Conservation (phyloP, 495 filamentous ascomycete genomes). For the Coniosporium apollinis region DNA sequence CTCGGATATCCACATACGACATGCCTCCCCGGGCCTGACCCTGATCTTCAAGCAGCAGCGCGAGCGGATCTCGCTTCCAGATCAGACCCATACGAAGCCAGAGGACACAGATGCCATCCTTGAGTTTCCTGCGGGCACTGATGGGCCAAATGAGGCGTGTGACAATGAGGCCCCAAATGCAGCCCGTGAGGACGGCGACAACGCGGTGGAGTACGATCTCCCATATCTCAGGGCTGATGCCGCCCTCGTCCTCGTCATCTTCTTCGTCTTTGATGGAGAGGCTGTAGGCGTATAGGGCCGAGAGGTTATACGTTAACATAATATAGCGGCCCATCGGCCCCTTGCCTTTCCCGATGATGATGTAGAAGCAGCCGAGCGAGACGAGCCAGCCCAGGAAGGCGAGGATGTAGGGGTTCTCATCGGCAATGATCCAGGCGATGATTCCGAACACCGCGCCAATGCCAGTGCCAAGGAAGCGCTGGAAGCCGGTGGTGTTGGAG, state of each 20-base stretch:
- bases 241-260: conserved; percentile 73
- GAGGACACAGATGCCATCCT: conserved; percentile 66
- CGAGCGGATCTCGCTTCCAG: conserved; percentile 90
- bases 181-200: conserved; percentile 70
- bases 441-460: conserved; percentile 63
- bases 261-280: conserved; percentile 57
- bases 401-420: conserved; percentile 54
- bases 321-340: conserved; percentile 79
- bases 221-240: conserved; percentile 60
- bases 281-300: conserved; percentile 84
- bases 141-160: conserved; percentile 88
- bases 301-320: conserved; percentile 86
- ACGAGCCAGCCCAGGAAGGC: conserved; percentile 66
- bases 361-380: conserved; percentile 67
- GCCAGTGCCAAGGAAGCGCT: conserved; percentile 76
- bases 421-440: conserved; percentile 55
- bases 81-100: conserved; percentile 92
- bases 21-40: conserved; percentile 2
- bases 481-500: conserved; percentile 75
- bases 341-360: conserved; percentile 69
- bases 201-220: conserved; percentile 87
- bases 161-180: conserved; percentile 82
- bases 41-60: conserved; percentile 42
- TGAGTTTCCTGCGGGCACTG: conserved; percentile 68
- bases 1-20: conserved; percentile 67